These are phyloP conservation scores for Przewalskia tangutica DNA, from an alignment of 257 asterid species.

Conservation along the genomic window DNA sequence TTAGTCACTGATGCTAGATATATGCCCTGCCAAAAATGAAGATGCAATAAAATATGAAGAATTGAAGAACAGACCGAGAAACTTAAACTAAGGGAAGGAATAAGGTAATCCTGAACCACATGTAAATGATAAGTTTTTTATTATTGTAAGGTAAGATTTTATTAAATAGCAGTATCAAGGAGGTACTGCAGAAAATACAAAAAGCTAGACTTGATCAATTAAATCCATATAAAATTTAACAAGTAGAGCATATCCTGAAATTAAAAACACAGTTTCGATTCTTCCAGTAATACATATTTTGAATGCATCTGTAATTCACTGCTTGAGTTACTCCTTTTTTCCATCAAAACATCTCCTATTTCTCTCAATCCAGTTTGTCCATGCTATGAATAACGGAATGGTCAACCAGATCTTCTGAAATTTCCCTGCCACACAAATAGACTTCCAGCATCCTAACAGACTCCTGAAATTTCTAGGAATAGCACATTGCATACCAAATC, in stretches of 20 bases:
- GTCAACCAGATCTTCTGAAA: neutral
- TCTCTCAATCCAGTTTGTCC: neutral
- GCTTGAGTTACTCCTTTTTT: neutral
- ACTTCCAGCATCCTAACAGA: neutral
- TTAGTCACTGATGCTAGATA: constrained; percentile 86
- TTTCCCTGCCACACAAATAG: neutral
- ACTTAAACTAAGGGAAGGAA: neutral
- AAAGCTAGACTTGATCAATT: neutral
- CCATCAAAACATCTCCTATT: neutral
- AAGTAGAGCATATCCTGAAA: neutral
- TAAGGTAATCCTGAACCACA: neutral
- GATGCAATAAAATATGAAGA: neutral
- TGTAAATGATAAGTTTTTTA: neutral
- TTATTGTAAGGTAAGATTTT: neutral
- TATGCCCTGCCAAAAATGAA: constrained; percentile 49
- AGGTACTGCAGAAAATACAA: neutral
- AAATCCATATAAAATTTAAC: neutral
- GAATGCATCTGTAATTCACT: neutral
- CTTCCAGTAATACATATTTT: neutral
- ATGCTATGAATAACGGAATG: neutral
- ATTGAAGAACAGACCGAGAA: neutral
- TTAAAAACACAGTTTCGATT: neutral
- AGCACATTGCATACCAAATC: neutral
- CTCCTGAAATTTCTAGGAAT: neutral
- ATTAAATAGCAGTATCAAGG: neutral